Evolutionary conservation across 2,329 filamentous ascomycete genomes (phyloP).

Genomic region (Fusarium sp.): DNA sequence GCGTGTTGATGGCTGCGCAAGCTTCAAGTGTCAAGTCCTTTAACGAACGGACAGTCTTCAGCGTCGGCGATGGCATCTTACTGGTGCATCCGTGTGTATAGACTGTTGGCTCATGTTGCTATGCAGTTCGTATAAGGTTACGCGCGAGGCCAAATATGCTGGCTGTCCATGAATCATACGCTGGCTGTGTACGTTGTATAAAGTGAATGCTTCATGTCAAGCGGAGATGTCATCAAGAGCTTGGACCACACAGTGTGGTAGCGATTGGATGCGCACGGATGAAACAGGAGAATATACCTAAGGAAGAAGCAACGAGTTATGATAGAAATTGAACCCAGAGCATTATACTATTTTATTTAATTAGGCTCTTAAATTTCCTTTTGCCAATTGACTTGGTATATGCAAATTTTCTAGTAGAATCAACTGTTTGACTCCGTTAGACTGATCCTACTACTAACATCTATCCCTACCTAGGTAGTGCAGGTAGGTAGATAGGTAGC

Average conservation of each 20-base stretch:
- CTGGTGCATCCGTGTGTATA: not conserved
- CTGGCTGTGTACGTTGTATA: not conserved
- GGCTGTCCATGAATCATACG: not conserved
- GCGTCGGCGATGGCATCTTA: constrained; percentile 24
- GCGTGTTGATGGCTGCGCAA: constrained; percentile 23
- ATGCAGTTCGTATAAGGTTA: not conserved
- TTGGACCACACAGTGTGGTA: not conserved
- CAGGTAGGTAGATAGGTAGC: no score
- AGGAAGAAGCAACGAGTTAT: no score
- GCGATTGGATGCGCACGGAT: no score
- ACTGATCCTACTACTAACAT: no score
- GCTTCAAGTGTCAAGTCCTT: constrained; percentile 33
- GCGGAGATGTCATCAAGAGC: not conserved
- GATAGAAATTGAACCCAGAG: no score
- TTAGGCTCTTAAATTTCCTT: no score
- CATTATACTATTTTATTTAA: no score
- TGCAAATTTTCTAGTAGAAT: no score
- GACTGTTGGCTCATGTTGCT: constrained; percentile 15
- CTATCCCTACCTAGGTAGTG: no score
- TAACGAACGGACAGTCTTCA: constrained; percentile 27
- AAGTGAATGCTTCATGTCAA: not conserved
- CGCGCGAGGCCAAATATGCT: not conserved
- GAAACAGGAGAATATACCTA: no score
- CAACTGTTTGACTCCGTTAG: no score
- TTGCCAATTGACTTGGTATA: no score